Base-by-base conservation (phyloP, 2,329 filamentous ascomycete genomes). In the Ilyonectria destructans region DNA sequence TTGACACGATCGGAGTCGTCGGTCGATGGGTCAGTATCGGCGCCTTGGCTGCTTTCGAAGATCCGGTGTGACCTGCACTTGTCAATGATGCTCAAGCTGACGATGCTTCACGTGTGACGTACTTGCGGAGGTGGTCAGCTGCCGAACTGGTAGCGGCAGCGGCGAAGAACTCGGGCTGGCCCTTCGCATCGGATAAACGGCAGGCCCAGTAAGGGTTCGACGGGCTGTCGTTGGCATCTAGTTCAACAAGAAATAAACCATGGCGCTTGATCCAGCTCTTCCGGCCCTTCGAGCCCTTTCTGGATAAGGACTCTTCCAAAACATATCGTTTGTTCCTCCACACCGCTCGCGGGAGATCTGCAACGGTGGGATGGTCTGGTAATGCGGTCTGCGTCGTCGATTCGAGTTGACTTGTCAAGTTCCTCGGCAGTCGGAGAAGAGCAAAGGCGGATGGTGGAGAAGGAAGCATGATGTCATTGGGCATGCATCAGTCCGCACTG, bases 281-380 rank as follows among this genome's bases (percentile, higher is more conserved):
- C 23, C 23, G 23, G 23, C 23, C 23, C 23, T 26, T 26, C 23
- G 23, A 26, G 23, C 23, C 49, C 26, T 52, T 52, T 19, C 49
- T 10, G 23, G 49, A 52, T 19, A 52, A 52, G 49, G 49, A 52
- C 49, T 52, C 49, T 52, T 52, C 49, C 15, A 52, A 13, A 52
- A 52, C 49, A 35, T 52, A 52, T 52, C 26, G 49, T 31, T 52
- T 52, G 49, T 52, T 52, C 26, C 49, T 52, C 49, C 49, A 52
- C 15, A 31, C 49, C 17, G 49, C 49, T 52, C n/a, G 23, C 49
- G 49, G 49, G 17, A 52, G 49, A 52, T 52, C 49, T 26, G 23
- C 23, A 26, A 26, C 23, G 23, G 23, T 26, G 4, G 23, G 23
- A 5, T 26, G 23, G 23, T 52, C 49, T 29, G 49, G 49, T n/a